Evolutionary conservation across 2,329 filamentous ascomycete genomes (phyloP).

Genomic region (Alternaria ventricosa): DNA sequence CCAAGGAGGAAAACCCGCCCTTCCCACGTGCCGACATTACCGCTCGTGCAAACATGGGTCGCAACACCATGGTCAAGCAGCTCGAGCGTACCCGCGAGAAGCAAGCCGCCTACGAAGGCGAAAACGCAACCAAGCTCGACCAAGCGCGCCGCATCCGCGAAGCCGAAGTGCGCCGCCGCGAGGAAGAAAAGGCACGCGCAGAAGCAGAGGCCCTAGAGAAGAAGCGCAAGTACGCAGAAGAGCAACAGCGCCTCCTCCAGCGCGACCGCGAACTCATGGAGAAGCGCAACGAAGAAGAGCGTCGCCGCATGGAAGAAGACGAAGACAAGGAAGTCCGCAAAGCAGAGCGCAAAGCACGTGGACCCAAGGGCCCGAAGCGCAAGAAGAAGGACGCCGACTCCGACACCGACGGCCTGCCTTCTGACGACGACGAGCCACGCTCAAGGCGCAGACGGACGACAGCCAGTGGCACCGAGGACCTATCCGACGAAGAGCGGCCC

Average conservation of each 20-base stretch:
- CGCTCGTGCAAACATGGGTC: conserved; percentile 95
- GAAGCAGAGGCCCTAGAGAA: conserved; percentile 74
- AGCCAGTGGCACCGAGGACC: conserved; percentile 49
- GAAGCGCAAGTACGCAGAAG: conserved; percentile 82
- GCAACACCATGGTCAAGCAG: conserved; percentile 92
- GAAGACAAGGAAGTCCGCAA: conserved; percentile 86
- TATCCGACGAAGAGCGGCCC: conserved; percentile 65
- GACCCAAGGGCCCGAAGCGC: conserved; percentile 51
- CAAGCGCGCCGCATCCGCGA: conserved; percentile 82
- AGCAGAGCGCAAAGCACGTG: conserved; percentile 60
- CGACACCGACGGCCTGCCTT: conserved; percentile 51
- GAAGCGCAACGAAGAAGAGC: conserved; percentile 73
- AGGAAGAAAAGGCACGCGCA: conserved; percentile 74
- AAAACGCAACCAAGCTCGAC: conserved; percentile 86
- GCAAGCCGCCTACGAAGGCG: conserved; percentile 90
- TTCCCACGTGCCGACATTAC: conserved; percentile 92
- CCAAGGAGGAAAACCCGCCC: conserved; percentile 71
- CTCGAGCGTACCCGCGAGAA: conserved; percentile 82
- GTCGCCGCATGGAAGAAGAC: conserved; percentile 62
- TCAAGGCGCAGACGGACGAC: conserved; percentile 47
- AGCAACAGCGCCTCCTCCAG: conserved; percentile 81
- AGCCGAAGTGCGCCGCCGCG: conserved; percentile 76
- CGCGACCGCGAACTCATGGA: conserved; percentile 74
- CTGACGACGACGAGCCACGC: conserved; percentile 47
- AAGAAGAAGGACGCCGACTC: conserved; percentile 68